Evolutionary conservation across 2,329 filamentous ascomycete genomes (phyloP), one percentile per base, ranked within the genome.

Genomic region (Aspergillus fumigatiaffinis): DNA sequence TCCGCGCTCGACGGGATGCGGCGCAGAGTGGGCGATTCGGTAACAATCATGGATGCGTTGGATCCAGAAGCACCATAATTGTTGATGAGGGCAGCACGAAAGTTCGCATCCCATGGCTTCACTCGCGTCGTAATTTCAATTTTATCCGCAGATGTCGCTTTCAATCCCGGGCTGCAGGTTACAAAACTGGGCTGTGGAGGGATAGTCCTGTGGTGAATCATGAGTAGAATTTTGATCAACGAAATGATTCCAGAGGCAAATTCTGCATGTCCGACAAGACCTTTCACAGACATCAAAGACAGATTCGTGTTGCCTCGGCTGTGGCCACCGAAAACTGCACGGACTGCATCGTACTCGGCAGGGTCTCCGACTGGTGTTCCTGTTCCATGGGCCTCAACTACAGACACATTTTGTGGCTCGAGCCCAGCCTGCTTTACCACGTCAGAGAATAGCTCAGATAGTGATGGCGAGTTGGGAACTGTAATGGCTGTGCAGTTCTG

Each of bases 311-410:
- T 26, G 25, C 25, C 52, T 54, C 35, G 12, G 52, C 47, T 1
- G 51, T 2, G 2, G 5, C 60, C 62, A 4, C 59, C 63, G 32
- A 70, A 63, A 8, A 59, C 60, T 2, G 56, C 8, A 1, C 55
- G 44, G 20, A 73, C 63, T 52, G 63, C 64, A 9, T 61, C 65
- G 20, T 60, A 64, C 56, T 73, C 71, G 1, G 63, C 63, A 0
- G 69, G 66, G 50, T 73, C 71, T 7, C 71, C 71, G 9, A 67
- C 65, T 1, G 56, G 53, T 3, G 69, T 71, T 1, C 70, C 70
- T 4, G 71, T 73, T 0, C 71, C 71, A 54, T 74, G 71, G 1
- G 70, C 68, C 53, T 73, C 71, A 2, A 76, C 69, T 20, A 66
- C 63, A 1, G 66, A 61, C 8, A 76, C 63, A 12, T 68, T 42